phyloP scores from a whole-genome alignment of 495 filamentous ascomycete genomes.

The Penicillium samsonianum region DNA sequence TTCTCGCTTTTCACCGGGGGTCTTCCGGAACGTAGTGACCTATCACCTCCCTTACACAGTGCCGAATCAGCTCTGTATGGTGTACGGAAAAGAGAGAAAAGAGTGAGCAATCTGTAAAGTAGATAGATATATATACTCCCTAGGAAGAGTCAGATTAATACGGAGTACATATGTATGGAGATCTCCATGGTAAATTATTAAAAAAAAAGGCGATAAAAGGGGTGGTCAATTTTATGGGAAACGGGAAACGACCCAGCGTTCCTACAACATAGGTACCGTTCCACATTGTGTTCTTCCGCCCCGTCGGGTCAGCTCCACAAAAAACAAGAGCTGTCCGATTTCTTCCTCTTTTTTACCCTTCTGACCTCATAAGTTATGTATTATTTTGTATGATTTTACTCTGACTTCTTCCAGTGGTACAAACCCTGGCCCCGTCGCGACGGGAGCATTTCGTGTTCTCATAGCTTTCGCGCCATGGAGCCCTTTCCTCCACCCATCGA shows the following conservation, averaged over 20 bases:
- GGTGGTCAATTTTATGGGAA: too few relatives aligned
- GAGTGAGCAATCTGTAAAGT: too few relatives aligned
- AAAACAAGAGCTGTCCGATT: slow-evolving; percentile 25
- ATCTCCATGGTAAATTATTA: too few relatives aligned
- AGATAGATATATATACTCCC: too few relatives aligned
- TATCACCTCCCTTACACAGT: slow-evolving; percentile 19
- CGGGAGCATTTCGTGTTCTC: slow-evolving; percentile 14
- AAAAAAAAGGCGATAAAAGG: too few relatives aligned
- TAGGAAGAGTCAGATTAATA: too few relatives aligned
- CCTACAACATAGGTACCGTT: background rate
- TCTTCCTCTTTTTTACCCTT: background rate
- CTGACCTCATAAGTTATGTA: slow-evolving; percentile 5
- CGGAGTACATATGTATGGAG: too few relatives aligned
- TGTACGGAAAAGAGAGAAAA: too few relatives aligned
- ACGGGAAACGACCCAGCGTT: too few relatives aligned
- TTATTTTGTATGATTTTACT: slow-evolving; percentile 3
- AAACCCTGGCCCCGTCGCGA: slow-evolving; percentile 20
- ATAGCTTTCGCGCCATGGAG: slow-evolving; percentile 27
- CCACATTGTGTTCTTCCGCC: slow-evolving; percentile 25
- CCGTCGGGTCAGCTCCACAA: slow-evolving; percentile 30
- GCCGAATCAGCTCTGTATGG: too few relatives aligned
- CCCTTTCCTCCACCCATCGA: slow-evolving; percentile 22
- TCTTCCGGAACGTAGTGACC: slow-evolving; percentile 17
- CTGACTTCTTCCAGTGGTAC: slow-evolving; percentile 4
- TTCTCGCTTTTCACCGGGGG: slow-evolving; percentile 18